phyloP scores from a whole-genome alignment of 163 green algal genomes.

The Scenedesmus sp. region DNA sequence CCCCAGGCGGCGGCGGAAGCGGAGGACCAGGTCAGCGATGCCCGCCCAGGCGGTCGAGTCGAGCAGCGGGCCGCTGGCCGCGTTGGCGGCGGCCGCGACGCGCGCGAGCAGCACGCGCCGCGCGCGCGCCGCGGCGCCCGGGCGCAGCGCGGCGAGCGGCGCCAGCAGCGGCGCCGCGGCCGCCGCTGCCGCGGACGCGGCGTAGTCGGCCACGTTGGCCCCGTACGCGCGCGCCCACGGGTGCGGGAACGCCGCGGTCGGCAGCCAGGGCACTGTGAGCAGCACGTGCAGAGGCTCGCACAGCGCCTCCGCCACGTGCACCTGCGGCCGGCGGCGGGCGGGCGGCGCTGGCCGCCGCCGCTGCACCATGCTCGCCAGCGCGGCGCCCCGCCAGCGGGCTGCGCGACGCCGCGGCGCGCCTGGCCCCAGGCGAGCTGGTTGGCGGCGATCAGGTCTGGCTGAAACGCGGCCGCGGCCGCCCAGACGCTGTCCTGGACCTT shows the following conservation, averaged over 20 bases:
- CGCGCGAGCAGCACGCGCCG: constrained; percentile 4
- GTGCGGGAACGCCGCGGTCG: constrained; percentile 51
- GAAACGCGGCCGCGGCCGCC: constrained; percentile 7
- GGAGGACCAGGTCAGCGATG: constrained; percentile 47
- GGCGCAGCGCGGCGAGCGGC: not conserved
- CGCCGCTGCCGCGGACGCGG: not conserved
- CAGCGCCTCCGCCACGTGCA: constrained; percentile 74
- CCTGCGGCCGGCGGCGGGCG: constrained; percentile 38
- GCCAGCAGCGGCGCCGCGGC: not conserved
- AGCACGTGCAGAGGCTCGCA: constrained; percentile 73
- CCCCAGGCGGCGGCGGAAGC: constrained; percentile 43
- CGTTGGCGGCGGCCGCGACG: constrained; percentile 14
- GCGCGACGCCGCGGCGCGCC: no score
- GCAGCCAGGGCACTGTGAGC: constrained; percentile 81
- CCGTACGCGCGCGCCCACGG: constrained; percentile 54
- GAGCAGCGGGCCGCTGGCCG: constrained; percentile 38
- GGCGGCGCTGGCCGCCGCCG: no score
- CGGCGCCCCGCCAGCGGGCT: no score
- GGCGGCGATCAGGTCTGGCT: constrained; percentile 37
- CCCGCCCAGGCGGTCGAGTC: constrained; percentile 50
- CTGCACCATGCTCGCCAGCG: no score
- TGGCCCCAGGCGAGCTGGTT: constrained; percentile 47
- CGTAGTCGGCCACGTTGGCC: constrained; percentile 22
- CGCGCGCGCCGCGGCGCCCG: not conserved
- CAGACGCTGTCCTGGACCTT: constrained; percentile 46